A percentile compares a stretch with the other conserved stretches of the same genome.
Evolutionary conservation across 1,284 basidiomycete species (phyloP).

Genomic region (Fomitopsis pinicola): DNA sequence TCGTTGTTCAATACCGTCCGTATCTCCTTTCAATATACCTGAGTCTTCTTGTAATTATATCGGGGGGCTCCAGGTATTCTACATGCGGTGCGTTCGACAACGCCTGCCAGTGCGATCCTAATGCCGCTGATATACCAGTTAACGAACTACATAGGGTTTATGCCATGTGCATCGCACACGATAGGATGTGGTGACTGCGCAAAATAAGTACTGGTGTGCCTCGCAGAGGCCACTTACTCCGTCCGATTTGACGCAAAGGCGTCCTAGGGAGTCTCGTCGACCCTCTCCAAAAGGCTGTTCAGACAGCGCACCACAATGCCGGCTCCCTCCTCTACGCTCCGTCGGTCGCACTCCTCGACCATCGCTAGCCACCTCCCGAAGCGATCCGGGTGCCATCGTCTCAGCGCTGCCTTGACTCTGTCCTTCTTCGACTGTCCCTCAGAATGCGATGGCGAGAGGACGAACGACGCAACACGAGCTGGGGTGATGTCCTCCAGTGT

Average conservation of each 20-base stretch:
- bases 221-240: too few species aligned
- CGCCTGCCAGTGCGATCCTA: too few species aligned
- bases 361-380: constrained; percentile 54
- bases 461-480: constrained; percentile 46
- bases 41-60: too few species aligned
- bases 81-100: too few species aligned
- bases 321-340: constrained; percentile 57
- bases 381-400: constrained; percentile 76
- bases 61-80: too few species aligned
- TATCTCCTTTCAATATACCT: too few species aligned
- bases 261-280: constrained; percentile 6
- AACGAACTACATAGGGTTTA: background rate
- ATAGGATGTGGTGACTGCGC: too few species aligned
- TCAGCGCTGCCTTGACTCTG: constrained; percentile 56
- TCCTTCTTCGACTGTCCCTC: constrained; percentile 52
- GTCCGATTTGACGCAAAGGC: background rate
- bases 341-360: constrained; percentile 51
- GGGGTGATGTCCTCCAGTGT: constrained; percentile 45
- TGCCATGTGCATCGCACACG: background rate
- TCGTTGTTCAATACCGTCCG: too few species aligned
- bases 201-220: too few species aligned
- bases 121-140: too few species aligned
- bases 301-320: constrained; percentile 66
- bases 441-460: constrained; percentile 62
- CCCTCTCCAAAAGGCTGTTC: constrained; percentile 55